phyloP scores from a whole-genome alignment of 805 yeast species.

The Candida yuanshanica region DNA sequence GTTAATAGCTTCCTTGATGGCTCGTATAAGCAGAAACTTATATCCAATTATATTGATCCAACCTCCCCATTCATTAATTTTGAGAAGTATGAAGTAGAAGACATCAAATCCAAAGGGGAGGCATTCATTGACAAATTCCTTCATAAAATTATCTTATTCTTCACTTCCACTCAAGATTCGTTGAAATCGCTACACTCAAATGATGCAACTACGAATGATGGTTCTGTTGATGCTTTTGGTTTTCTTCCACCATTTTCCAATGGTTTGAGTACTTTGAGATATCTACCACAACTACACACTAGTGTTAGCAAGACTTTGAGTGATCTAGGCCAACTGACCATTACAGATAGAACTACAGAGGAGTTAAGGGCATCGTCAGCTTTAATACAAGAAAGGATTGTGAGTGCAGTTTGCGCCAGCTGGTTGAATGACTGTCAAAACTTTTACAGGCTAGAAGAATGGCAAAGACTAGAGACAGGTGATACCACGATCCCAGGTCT shows the following conservation, averaged over 20 bases:
- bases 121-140: constrained; percentile 32
- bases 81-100: constrained; percentile 36
- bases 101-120: constrained; percentile 34
- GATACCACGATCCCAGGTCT: constrained; percentile 33
- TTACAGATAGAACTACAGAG: constrained; percentile 34
- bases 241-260: constrained; percentile 64
- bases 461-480: constrained; percentile 31
- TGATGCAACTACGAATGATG: constrained; percentile 20
- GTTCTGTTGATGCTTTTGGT: constrained; percentile 35
- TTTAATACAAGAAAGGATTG: constrained; percentile 35
- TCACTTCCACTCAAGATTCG: constrained; percentile 27
- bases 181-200: constrained; percentile 9
- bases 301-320: constrained; percentile 36
- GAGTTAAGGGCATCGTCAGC: constrained; percentile 31
- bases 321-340: constrained; percentile 38
- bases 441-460: constrained; percentile 34
- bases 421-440: constrained; percentile 46
- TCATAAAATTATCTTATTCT: constrained; percentile 25
- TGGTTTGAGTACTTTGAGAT: constrained; percentile 51
- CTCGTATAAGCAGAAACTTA: constrained; percentile 34
- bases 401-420: constrained; percentile 42
- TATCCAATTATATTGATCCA: constrained; percentile 24
- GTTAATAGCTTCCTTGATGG: constrained; percentile 51
- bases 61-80: constrained; percentile 35
- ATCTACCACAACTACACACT: constrained; percentile 40